These are phyloP conservation scores for Pelagomonas calceolata DNA, from an alignment of 108 stramenopile genomes.

Conservation along the genomic window DNA sequence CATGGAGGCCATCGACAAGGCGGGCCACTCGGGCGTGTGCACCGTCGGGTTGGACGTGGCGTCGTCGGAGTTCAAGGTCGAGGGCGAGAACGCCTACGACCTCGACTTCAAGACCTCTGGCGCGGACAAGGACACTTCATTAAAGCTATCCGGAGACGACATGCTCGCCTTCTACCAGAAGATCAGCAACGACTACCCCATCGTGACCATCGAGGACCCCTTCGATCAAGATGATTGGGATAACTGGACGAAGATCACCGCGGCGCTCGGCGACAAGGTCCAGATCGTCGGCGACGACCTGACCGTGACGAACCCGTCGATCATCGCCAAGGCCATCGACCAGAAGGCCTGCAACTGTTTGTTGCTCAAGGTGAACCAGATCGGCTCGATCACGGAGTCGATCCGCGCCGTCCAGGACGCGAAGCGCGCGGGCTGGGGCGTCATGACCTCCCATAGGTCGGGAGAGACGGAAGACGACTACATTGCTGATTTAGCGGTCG, in stretches of 20 bases:
- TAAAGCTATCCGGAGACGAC: conserved; percentile 75
- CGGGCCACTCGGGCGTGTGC: conserved; percentile 91
- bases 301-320: conserved; percentile 92
- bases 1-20: conserved; percentile 87
- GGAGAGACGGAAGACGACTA: conserved; percentile 98
- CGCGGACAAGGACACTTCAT: conserved; percentile 62
- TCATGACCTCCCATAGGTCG: conserved; percentile 97
- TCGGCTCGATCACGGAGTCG: conserved; percentile 95
- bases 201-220: conserved; percentile 98
- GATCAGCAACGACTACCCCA: conserved; percentile 77
- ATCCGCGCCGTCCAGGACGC: conserved; percentile 97
- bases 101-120: conserved; percentile 89
- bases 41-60: conserved; percentile 95
- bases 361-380: conserved; percentile 99
- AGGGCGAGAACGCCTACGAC: conserved; percentile 85
- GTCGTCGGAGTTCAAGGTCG: conserved; percentile 91
- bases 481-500: conserved; percentile 99
- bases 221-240: conserved; percentile 99
- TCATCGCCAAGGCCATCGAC: conserved; percentile 84
- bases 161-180: conserved; percentile 89
- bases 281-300: conserved; percentile 99
- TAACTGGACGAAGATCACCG: conserved; percentile 87
- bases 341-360: conserved; percentile 85
- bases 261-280: conserved; percentile 63
- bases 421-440: conserved; percentile 98